Evolutionary conservation across 192 early-diverging fungal genomes (phyloP).

Genomic region (Coemansia sp.): DNA sequence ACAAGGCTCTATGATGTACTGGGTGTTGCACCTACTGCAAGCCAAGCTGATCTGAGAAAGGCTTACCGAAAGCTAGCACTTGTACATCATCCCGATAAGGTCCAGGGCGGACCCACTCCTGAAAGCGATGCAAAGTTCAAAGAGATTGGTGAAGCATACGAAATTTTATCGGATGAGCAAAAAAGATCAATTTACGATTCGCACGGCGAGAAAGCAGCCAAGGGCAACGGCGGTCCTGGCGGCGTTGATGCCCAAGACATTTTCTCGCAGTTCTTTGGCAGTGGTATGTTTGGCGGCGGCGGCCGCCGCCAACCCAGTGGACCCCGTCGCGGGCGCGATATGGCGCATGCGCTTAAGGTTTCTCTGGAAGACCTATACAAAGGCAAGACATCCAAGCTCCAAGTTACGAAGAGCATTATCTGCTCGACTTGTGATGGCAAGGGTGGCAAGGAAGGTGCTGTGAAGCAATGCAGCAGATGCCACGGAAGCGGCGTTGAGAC

Average conservation of each 20-base stretch:
- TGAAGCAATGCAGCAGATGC: constrained; percentile 80
- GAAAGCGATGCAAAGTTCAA: constrained; percentile 91
- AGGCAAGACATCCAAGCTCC: constrained; percentile 92
- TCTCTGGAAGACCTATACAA: constrained; percentile 93
- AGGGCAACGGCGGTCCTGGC: constrained; percentile 70
- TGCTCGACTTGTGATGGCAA: constrained; percentile 90
- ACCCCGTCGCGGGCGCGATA: constrained; percentile 96
- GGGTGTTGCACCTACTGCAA: constrained; percentile 72
- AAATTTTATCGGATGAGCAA: constrained; percentile 88
- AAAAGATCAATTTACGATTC: constrained; percentile 90
- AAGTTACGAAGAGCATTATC: constrained; percentile 90
- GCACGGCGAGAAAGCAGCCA: constrained; percentile 86
- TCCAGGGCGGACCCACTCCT: constrained; percentile 53
- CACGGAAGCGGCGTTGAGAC: constrained; percentile 89
- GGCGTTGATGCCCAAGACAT: constrained; percentile 90
- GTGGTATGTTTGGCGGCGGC: constrained; percentile 73
- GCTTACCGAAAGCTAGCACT: constrained; percentile 96
- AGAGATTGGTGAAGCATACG: constrained; percentile 98
- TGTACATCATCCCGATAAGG: constrained; percentile 68
- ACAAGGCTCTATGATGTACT: constrained; percentile 93
- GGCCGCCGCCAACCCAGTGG: constrained; percentile 65
- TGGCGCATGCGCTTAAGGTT: constrained; percentile 75
- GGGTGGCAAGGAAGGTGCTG: constrained; percentile 94
- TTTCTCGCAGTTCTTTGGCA: constrained; percentile 96
- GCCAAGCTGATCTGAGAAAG: constrained; percentile 91